phyloP scores from a whole-genome alignment of 257 asterid species.

The Salvia rosmarinus region DNA sequence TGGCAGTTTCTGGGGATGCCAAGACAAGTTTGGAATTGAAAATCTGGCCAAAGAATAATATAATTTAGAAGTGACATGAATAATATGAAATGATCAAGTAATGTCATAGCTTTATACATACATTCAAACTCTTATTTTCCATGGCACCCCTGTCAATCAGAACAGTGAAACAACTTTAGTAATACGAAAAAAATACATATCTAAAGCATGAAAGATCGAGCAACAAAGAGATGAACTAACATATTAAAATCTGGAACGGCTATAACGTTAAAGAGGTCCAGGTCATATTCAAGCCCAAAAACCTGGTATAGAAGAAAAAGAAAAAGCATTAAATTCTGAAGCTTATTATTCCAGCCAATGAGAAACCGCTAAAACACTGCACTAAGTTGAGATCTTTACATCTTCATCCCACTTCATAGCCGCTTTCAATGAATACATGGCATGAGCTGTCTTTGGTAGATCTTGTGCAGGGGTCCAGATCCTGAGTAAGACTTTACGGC shows the following conservation, averaged over 20 bases:
- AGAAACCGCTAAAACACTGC: conserved; percentile 22
- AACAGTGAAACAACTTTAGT: conserved; percentile 28
- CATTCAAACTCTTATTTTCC: conserved; percentile 99
- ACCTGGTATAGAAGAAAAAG: conserved; percentile 54
- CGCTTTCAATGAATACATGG: conserved; percentile 95
- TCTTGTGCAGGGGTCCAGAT: conserved; percentile 93
- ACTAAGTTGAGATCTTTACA: conserved; percentile 47
- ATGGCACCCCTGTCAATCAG: conserved; percentile 88
- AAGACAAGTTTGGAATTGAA: conserved; percentile 93
- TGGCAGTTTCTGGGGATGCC: conserved; percentile 96
- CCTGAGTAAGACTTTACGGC: conserved; percentile 76
- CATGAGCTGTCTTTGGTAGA: conserved; percentile 90
- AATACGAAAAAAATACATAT: conserved; percentile 6
- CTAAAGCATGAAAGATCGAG: conserved; percentile 22
- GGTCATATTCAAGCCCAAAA: conserved; percentile 92
- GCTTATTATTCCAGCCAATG: conserved; percentile 15
- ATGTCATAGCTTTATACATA: conserved; percentile 39
- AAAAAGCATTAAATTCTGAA: conserved; percentile 4
- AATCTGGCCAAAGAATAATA: conserved; percentile 55
- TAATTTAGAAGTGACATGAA: conserved; percentile 5
- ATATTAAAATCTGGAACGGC: conserved; percentile 96
- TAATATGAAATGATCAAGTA: conserved; percentile 3
- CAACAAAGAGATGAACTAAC: conserved; percentile 51
- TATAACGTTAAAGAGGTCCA: conserved; percentile 93
- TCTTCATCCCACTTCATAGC: conserved; percentile 99